Base-by-base conservation (phyloP, 2,329 filamentous ascomycete genomes). In the Tolypocladium ovalisporum region DNA sequence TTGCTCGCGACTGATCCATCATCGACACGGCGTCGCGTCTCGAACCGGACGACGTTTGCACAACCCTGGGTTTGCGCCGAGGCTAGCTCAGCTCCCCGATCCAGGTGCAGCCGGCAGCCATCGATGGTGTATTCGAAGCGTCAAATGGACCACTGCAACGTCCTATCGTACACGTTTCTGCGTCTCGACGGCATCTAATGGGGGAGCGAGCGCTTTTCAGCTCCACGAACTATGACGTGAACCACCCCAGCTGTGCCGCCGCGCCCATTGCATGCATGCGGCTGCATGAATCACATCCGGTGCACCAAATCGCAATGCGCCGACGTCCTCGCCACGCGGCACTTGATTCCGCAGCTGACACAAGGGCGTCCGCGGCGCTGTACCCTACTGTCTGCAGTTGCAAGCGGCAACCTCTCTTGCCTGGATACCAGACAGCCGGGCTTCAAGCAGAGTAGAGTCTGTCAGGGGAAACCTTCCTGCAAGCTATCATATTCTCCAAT, bases 221-320 rank as follows among this genome's bases (percentile, higher is more conserved):
- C 47, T 51, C 29, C 19, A 19, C 47, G 47, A 51, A 34, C 29
- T 9, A 52, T 52, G 54, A 56, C 54, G 54, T 44, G 29, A 56
- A 40, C 5, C 34, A 42, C 10, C 34, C 44, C 54, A 52, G 54
- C 24, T 22, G 49, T 29, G 44, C 37, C 35, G 55, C 39, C 55
- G 55, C 55, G 51, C 51, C 51, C 44, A 47, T 47, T 57, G 32
- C 55, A 57, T 57, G 55, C 55, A 57, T 57, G 47, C 47, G 52
- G 55, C 47, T 52, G 44, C 55, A 56, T 56, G 44, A 40, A 40
- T 40, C 55, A 52, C 44, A 52, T 49, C 35, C 32, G 24, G 44
- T 29, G 24, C 32, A 17, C 54, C 54, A 44, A 51, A 56, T 56
- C 32, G 40, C 42, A 35, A 52, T 34, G 54, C 54, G 35, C 47